Conservation (phyloP, 176 grass and related monocot species). For the Melocanna baccifera region DNA sequence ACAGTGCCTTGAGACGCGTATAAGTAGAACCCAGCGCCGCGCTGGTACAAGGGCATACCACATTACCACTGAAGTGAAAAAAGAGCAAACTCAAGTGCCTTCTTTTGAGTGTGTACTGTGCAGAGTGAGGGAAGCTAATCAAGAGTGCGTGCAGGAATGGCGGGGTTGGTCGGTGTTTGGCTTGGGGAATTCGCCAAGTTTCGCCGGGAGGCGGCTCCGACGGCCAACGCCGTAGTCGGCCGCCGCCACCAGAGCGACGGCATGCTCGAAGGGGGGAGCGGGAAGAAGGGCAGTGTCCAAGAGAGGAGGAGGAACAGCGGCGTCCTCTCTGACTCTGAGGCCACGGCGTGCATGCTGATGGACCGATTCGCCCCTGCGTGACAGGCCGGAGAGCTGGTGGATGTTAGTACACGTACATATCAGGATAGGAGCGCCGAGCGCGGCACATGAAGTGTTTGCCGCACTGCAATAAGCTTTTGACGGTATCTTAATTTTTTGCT, state of each 20-base stretch:
- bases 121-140: too few relatives aligned
- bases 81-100: neutral
- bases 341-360: constrained; percentile 50
- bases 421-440: neutral
- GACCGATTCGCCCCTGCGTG: constrained; percentile 60
- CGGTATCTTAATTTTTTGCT: too few relatives aligned
- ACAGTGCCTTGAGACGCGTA: neutral
- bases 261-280: neutral
- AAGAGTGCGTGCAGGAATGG: neutral
- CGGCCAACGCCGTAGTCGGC: neutral
- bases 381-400: neutral
- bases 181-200: constrained; percentile 46
- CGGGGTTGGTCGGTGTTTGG: constrained; percentile 35
- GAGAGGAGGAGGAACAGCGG: constrained; percentile 12
- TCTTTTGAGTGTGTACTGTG: neutral
- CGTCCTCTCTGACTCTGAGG: constrained; percentile 48
- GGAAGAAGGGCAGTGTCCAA: neutral
- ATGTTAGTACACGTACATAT: neutral
- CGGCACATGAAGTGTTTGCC: neutral
- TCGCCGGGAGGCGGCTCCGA: neutral
- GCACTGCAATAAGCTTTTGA: neutral
- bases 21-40: constrained; percentile 25
- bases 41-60: neutral
- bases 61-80: neutral
- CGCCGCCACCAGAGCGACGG: neutral